A percentile compares a stretch with the other conserved stretches of the same genome.
Conservation (phyloP, 2,329 filamentous ascomycete genomes). For the Fusarium kyushuense region DNA sequence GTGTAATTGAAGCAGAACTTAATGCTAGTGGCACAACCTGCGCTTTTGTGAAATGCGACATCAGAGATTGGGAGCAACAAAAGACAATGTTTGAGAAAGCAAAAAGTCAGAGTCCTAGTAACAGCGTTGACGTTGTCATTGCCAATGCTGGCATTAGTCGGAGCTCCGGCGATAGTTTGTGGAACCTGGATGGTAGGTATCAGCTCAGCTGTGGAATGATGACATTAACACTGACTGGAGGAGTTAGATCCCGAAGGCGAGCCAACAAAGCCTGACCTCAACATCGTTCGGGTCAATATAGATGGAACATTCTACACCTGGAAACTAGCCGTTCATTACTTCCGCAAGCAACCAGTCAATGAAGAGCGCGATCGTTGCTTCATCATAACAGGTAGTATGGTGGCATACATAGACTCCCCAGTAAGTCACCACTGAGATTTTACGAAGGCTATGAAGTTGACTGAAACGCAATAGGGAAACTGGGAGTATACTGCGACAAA, state of each 20-base stretch:
- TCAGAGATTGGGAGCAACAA: slow-evolving; percentile 59
- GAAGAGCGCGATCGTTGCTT: slow-evolving; percentile 59
- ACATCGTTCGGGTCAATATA: slow-evolving; percentile 57
- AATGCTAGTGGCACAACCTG: slow-evolving; percentile 40
- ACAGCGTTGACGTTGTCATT: slow-evolving; percentile 60
- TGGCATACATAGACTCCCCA: slow-evolving; percentile 60
- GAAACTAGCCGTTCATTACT: slow-evolving; percentile 61
- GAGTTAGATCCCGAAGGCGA: slow-evolving; percentile 23
- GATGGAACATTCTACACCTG: slow-evolving; percentile 59
- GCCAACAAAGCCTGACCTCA: slow-evolving; percentile 55
- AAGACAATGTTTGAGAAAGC: slow-evolving; percentile 57
- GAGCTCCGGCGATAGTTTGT: slow-evolving; percentile 53
- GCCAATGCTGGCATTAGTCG: slow-evolving; percentile 61
- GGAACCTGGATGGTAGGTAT: slow-evolving; percentile 51
- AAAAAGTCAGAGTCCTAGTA: slow-evolving; percentile 51
- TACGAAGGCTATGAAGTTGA: neutral
- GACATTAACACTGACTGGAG: neutral
- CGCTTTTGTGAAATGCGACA: slow-evolving; percentile 57
- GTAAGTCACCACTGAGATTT: slow-evolving; percentile 15
- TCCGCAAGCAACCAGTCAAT: slow-evolving; percentile 55
- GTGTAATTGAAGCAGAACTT: slow-evolving; percentile 50
- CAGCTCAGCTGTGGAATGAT: too few species aligned
- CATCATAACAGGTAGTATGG: slow-evolving; percentile 62
- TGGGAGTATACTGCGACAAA: slow-evolving; percentile 44
- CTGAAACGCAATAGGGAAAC: slow-evolving; percentile 11